Conservation (phyloP, 331 rosid genomes). For the Prunus yedoensis region DNA sequence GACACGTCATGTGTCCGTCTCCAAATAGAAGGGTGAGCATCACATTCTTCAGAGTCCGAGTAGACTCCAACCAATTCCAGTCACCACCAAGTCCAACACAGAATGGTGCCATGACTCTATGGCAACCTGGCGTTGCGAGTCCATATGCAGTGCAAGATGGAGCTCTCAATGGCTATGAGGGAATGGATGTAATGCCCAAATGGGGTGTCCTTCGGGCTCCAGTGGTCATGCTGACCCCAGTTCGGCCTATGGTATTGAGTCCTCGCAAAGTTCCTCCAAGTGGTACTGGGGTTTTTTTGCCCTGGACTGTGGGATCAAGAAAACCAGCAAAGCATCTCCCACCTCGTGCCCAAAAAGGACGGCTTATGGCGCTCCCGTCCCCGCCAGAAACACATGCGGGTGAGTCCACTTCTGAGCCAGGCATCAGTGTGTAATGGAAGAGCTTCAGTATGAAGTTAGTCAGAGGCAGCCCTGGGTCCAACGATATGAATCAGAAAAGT, state of each 20-base stretch:
- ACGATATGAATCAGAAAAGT: constrained; percentile 33
- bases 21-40: constrained; percentile 74
- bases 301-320: constrained; percentile 80
- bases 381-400: constrained; percentile 46
- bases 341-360: constrained; percentile 86
- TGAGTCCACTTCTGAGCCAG: constrained; percentile 56
- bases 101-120: constrained; percentile 51
- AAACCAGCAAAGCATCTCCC: constrained; percentile 90
- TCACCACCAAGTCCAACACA: constrained; percentile 46
- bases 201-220: constrained; percentile 83
- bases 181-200: constrained; percentile 61
- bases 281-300: constrained; percentile 96
- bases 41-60: constrained; percentile 75
- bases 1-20: constrained; percentile 97
- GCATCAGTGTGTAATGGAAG: constrained; percentile 47
- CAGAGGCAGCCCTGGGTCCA: constrained; percentile 42
- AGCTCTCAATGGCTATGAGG: constrained; percentile 52
- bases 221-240: constrained; percentile 73
- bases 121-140: constrained; percentile 66
- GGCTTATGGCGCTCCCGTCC: constrained; percentile 67
- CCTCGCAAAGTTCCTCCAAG: constrained; percentile 56
- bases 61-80: constrained; percentile 64
- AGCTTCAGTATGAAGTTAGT: constrained; percentile 20
- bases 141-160: constrained; percentile 59
- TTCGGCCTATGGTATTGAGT: constrained; percentile 60